A percentile compares a stretch with the other conserved stretches of the same genome.
phyloP scores from a whole-genome alignment of 129 eudicot species.

The Flaveria trinervia region DNA sequence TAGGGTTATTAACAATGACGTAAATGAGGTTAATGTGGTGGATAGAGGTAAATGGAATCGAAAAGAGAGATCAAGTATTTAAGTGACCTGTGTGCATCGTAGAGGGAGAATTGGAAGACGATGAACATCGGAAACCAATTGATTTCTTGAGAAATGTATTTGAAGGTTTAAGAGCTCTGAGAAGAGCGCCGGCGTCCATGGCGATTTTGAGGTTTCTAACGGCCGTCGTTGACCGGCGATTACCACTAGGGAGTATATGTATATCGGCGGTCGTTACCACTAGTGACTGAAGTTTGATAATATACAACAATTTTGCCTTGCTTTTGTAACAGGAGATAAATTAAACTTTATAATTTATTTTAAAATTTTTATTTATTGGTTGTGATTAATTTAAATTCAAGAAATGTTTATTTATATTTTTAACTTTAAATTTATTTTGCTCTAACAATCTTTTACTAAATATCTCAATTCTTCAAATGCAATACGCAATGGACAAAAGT shows the following conservation, averaged over 20 bases:
- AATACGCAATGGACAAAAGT: too few relatives aligned
- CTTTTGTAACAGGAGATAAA: too few relatives aligned
- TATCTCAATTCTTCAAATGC: too few relatives aligned
- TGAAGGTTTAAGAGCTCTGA: constrained; percentile 55
- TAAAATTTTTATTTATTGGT: too few relatives aligned
- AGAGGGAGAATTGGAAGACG: constrained; percentile 33
- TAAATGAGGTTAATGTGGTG: background rate
- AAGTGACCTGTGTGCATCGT: constrained; percentile 48
- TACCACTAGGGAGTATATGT: constrained; percentile 19
- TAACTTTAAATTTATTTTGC: too few relatives aligned
- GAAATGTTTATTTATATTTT: too few relatives aligned
- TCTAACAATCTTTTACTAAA: too few relatives aligned
- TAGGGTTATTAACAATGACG: constrained; percentile 3
- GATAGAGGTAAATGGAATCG: background rate
- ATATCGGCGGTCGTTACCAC: too few relatives aligned
- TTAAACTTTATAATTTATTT: too few relatives aligned
- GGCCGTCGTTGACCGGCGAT: constrained; percentile 10
- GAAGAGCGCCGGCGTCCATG: constrained; percentile 53
- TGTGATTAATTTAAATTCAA: too few relatives aligned
- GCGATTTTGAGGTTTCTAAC: constrained; percentile 1
- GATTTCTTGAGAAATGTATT: constrained; percentile 34
- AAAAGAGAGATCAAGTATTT: background rate
- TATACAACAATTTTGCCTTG: too few relatives aligned
- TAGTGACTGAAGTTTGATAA: too few relatives aligned
- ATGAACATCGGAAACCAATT: constrained; percentile 37